These are phyloP conservation scores for Sutorius eximius DNA, from an alignment of 1,284 basidiomycete genomes.

Conservation along the genomic window DNA sequence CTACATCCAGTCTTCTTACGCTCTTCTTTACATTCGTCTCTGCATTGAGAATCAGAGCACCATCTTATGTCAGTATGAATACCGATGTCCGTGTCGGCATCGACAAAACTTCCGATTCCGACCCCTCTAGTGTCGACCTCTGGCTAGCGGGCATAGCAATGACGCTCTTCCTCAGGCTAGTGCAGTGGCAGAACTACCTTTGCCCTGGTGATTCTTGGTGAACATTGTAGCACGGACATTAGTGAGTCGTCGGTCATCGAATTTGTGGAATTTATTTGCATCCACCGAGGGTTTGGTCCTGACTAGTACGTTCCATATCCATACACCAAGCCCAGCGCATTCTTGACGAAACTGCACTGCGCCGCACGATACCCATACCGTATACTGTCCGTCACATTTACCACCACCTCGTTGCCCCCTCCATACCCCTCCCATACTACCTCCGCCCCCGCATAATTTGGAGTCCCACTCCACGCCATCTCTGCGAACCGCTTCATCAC, in stretches of 20 bases:
- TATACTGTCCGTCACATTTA: conserved; percentile 7
- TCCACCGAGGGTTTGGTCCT: not conserved
- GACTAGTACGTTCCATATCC: not conserved
- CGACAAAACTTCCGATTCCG: no score
- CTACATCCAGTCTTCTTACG: no score
- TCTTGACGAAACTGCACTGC: conserved; percentile 7
- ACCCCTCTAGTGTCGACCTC: no score
- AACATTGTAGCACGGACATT: not conserved
- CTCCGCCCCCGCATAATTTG: conserved; percentile 8
- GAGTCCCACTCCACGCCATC: conserved; percentile 14
- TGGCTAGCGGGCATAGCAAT: no score
- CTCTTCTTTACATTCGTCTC: no score
- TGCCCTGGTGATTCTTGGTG: not conserved
- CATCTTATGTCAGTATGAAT: no score
- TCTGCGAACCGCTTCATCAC: conserved; percentile 10
- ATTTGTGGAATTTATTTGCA: not conserved
- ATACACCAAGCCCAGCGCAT: conserved; percentile 4
- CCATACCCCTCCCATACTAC: not conserved
- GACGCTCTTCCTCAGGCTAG: no score
- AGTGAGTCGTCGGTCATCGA: not conserved
- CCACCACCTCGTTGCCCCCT: not conserved
- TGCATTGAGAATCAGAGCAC: no score
- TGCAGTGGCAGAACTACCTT: not conserved
- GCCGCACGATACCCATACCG: conserved; percentile 4
- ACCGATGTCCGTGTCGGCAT: no score